A percentile compares a stretch with the other conserved stretches of the same genome.
Conservation (phyloP, 495 filamentous ascomycete genomes). For the Cenococcum geophilum region DNA sequence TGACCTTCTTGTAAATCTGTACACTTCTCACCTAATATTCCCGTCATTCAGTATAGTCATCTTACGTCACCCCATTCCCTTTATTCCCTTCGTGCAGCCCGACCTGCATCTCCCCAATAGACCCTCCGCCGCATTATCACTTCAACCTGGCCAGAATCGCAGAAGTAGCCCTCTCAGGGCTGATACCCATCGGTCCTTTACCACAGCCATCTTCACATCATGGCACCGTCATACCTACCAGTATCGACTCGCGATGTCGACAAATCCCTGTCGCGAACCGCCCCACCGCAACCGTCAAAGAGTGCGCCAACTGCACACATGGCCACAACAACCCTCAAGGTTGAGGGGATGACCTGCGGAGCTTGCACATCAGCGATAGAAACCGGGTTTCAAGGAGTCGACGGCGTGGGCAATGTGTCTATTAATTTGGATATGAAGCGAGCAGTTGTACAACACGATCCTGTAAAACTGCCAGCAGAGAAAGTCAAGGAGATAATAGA, state of each 20-base stretch:
- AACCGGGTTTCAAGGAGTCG: constrained; percentile 70
- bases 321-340: constrained; percentile 86
- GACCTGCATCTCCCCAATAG: background rate
- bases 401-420: constrained; percentile 75
- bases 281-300: constrained; percentile 5
- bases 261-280: constrained; percentile 1
- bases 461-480: constrained; percentile 62
- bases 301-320: constrained; percentile 47
- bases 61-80: background rate
- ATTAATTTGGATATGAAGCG: constrained; percentile 90
- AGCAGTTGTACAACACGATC: constrained; percentile 85
- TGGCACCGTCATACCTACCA: constrained; percentile 19
- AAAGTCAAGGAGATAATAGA: constrained; percentile 80
- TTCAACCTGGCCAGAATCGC: background rate
- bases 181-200: background rate
- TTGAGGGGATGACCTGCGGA: constrained; percentile 93
- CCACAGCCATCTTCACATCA: background rate
- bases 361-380: constrained; percentile 86
- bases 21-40: background rate
- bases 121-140: background rate
- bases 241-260: constrained; percentile 25
- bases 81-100: background rate
- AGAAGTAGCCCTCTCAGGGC: background rate
- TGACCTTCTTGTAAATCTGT: background rate
- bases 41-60: background rate